Base-by-base conservation (phyloP, 805 yeast genomes). In the Novakomyces olei region DNA sequence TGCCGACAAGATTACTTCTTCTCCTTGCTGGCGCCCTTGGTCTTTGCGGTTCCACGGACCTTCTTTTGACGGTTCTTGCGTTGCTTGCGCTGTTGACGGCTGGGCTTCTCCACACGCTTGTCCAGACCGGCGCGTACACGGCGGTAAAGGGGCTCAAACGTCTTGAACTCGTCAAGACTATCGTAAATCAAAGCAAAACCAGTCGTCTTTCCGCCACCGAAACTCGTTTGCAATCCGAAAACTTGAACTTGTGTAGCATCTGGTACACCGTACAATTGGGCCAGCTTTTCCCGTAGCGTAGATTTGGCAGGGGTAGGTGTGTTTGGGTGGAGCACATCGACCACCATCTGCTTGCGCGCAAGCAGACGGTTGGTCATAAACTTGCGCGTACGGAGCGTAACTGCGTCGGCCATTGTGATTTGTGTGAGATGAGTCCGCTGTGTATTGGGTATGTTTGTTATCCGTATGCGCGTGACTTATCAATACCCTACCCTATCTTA, bases 141-240 rank as follows among this genome's bases (percentile, higher is more conserved):
- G 69, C 99, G 83, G 91, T 88, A 88, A 50, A 80, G 59, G 68
- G 99, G 99, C 72, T 88, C 99, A 63, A 88, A 85, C 65, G 73
- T 83, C 76, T 83, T 79, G 59, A 93, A 85, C 60, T 83, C 93
- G 53, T 91, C 94, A 55, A 70, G 79, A 52, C 92, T 78, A 76
- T 80, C 85, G 85, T 88, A 88, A 57, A 88, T 78, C 60, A 88
- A 72, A 66, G 96, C 99, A 67, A 88, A 88, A 61, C 99, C 99
- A 47, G 94, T 75, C 47, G 98, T 79, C 67, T 79, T 85, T 58
- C 95, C 93, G 66, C 99, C 99, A 79, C 99, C 99, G 65, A 69
- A 88, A 66, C 80, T 91, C 55, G 96, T 88, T 73, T 92, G 78
- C 92, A 88, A 79, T 62, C 96, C 96, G 59, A 88, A 88, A 51